Evolutionary conservation across 148 eudicot species (phyloP).

Genomic region (Euryodendron excelsum): DNA sequence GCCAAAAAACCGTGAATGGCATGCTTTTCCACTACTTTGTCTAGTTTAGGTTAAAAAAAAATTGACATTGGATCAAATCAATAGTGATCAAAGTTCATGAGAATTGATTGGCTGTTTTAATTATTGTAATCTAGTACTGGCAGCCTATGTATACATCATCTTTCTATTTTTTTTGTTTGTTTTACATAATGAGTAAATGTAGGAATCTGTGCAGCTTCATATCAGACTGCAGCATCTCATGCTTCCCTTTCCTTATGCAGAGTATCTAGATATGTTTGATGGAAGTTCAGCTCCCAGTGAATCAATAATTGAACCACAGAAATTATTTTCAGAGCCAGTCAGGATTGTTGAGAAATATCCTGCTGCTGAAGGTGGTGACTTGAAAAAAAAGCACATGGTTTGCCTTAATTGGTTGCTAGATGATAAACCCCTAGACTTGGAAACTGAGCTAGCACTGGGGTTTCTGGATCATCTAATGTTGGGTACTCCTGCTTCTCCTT

Average conservation of each 20-base stretch:
- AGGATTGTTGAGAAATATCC: slow-evolving; percentile 88
- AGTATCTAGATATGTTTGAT: slow-evolving; percentile 87
- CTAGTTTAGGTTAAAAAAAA: neutral
- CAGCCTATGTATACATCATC: neutral
- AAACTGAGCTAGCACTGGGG: slow-evolving; percentile 83
- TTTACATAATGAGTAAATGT: neutral
- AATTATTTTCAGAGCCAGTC: slow-evolving; percentile 69
- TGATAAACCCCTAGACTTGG: slow-evolving; percentile 81
- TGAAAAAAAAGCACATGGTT: slow-evolving; percentile 93
- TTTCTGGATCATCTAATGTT: slow-evolving; percentile 87
- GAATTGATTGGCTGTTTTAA: neutral
- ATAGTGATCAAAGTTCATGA: neutral
- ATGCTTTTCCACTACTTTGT: neutral
- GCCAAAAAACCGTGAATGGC: neutral
- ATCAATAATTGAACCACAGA: slow-evolving; percentile 68
- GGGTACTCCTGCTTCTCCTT: slow-evolving; percentile 98
- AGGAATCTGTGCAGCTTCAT: slow-evolving; percentile 1
- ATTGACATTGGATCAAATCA: slow-evolving; percentile 4
- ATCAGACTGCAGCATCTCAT: slow-evolving; percentile 2
- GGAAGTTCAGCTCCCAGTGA: slow-evolving; percentile 73
- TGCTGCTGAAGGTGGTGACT: slow-evolving; percentile 83
- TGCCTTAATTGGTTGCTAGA: slow-evolving; percentile 96
- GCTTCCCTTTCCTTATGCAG: slow-evolving; percentile 39
- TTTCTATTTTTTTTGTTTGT: neutral
- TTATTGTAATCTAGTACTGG: neutral